Percentiles rank a stretch among this genome's conserved stretches.
These are phyloP conservation scores for Debaryomycetaceae sp. DNA, from an alignment of 1,139 yeast genomes.

Conservation along the genomic window DNA sequence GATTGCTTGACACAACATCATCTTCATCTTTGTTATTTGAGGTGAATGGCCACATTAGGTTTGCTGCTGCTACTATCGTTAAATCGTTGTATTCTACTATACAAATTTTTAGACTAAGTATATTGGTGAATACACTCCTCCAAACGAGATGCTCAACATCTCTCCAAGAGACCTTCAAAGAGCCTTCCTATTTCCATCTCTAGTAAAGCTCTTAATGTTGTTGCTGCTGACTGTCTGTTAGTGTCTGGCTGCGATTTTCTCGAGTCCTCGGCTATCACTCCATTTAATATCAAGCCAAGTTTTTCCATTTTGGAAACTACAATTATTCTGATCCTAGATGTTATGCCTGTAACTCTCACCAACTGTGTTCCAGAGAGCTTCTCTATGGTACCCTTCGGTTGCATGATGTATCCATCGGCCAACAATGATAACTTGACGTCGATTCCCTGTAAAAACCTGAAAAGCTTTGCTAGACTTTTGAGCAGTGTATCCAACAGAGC, in stretches of 20 bases:
- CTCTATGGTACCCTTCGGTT: constrained; percentile 9
- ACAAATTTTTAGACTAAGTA: not conserved
- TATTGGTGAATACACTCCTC: constrained; percentile 5
- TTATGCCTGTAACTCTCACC: constrained; percentile 45
- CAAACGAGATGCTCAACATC: constrained; percentile 9
- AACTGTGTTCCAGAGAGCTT: constrained; percentile 40
- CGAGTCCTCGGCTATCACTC: not conserved
- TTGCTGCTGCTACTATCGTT: not conserved
- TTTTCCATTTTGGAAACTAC: constrained; percentile 24
- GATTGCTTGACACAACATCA: constrained; percentile 23
- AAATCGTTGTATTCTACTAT: not conserved
- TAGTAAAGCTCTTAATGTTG: constrained; percentile 19
- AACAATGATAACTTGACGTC: constrained; percentile 42
- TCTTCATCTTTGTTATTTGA: constrained; percentile 13
- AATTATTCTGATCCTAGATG: constrained; percentile 41
- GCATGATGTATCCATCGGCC: constrained; percentile 33
- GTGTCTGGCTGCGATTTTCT: not conserved
- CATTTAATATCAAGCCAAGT: constrained; percentile 9
- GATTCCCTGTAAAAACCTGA: constrained; percentile 38
- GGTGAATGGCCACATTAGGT: constrained; percentile 22
- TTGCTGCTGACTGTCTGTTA: constrained; percentile 8
- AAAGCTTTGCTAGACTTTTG: constrained; percentile 21
- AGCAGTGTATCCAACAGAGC: constrained; percentile 3
- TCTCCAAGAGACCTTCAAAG: constrained; percentile 40
- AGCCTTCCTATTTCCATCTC: constrained; percentile 37